A percentile compares a stretch with the other conserved stretches of the same genome.
phyloP scores from a whole-genome alignment of 192 early-diverging fungal genomes.

The Coemansia sp. region DNA sequence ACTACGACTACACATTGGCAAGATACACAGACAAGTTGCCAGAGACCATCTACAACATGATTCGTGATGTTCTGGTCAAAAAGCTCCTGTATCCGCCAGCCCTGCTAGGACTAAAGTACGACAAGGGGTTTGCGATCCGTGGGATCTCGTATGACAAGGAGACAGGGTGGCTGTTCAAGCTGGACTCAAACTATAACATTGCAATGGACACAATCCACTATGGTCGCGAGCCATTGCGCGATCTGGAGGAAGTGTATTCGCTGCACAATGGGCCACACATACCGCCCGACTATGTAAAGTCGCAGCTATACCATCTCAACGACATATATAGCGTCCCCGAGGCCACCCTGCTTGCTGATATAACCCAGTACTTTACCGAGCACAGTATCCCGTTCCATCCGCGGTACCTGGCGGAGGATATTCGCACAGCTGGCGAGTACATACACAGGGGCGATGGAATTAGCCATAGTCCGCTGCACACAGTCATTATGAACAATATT shows the following conservation, averaged over 20 bases:
- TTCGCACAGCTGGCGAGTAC: slow-evolving; percentile 55
- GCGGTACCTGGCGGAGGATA: slow-evolving; percentile 63
- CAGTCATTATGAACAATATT: slow-evolving; percentile 52
- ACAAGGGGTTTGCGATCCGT: slow-evolving; percentile 61
- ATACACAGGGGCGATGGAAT: slow-evolving; percentile 57
- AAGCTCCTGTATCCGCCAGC: slow-evolving; percentile 57
- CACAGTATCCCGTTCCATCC: slow-evolving; percentile 61
- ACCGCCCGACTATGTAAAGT: slow-evolving; percentile 57
- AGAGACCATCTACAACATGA: slow-evolving; percentile 60
- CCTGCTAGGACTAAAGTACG: slow-evolving; percentile 51
- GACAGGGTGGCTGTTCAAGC: slow-evolving; percentile 67
- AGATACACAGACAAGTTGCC: slow-evolving; percentile 60
- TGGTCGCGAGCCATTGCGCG: slow-evolving; percentile 58
- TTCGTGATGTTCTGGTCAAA: slow-evolving; percentile 58
- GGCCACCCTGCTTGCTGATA: slow-evolving; percentile 60
- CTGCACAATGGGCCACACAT: slow-evolving; percentile 62
- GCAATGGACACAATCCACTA: slow-evolving; percentile 59
- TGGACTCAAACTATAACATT: slow-evolving; percentile 64
- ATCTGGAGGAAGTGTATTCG: slow-evolving; percentile 57
- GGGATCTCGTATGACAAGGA: slow-evolving; percentile 61
- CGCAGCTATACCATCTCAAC: slow-evolving; percentile 62
- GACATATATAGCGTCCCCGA: slow-evolving; percentile 63
- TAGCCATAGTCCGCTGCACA: slow-evolving; percentile 55
- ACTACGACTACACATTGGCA: slow-evolving; percentile 68
- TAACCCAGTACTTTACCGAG: slow-evolving; percentile 63